A percentile compares a stretch with the other conserved stretches of the same genome.
Evolutionary conservation across 495 filamentous ascomycete species (phyloP).

Genomic region (Durotheca rogersii): DNA sequence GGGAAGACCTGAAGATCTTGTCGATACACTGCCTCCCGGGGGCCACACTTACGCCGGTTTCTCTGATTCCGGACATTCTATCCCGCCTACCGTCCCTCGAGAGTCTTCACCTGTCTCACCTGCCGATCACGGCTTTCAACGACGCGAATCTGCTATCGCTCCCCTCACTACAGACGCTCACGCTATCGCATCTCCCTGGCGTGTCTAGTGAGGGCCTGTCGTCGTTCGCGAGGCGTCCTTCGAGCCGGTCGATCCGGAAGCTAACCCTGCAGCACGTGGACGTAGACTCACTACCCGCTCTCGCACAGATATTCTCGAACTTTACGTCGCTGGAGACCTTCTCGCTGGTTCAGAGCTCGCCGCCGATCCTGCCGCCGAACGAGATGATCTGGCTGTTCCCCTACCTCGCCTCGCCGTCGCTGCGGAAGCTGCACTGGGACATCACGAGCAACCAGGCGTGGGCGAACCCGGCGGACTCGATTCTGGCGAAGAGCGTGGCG

Average conservation of each 20-base stretch:
- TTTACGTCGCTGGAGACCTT: conserved; percentile 64
- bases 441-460: conserved; percentile 53
- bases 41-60: conserved; percentile 62
- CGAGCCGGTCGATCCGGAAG: conserved; percentile 56
- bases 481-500: conserved; percentile 72
- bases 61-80: conserved; percentile 66
- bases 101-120: conserved; percentile 72
- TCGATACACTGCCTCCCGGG: conserved; percentile 67
- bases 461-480: conserved; percentile 59
- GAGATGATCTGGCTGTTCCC: conserved; percentile 64
- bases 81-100: conserved; percentile 66
- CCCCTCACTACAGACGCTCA: conserved; percentile 70
- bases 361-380: conserved; percentile 60
- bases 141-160: conserved; percentile 67
- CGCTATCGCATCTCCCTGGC: conserved; percentile 74
- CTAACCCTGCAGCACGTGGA: conserved; percentile 65
- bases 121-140: conserved; percentile 71
- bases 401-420: conserved; percentile 65
- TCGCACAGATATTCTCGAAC: conserved; percentile 74
- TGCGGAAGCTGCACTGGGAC: conserved; percentile 81
- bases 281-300: conserved; percentile 62
- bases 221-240: conserved; percentile 62
- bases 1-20: conserved; percentile 71
- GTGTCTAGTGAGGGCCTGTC: conserved; percentile 76
- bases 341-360: conserved; percentile 65